phyloP scores from a whole-genome alignment of 208 protist species.

The Strigomonas culicis region DNA sequence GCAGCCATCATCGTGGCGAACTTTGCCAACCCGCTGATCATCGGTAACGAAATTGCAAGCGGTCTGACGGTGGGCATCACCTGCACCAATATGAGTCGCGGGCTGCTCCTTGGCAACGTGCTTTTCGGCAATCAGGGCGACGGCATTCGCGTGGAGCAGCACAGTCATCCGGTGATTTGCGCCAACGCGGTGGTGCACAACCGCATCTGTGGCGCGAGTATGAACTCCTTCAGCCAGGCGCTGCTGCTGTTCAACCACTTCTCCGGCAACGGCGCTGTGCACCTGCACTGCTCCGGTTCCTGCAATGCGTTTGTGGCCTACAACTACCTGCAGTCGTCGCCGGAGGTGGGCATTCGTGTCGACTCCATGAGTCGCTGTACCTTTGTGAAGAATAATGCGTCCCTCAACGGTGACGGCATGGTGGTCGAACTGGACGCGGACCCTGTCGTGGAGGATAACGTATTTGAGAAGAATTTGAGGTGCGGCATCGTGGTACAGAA shows the following conservation, averaged over 20 bases:
- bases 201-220: slow-evolving; percentile 33
- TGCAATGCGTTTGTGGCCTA: slow-evolving; percentile 59
- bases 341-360: slow-evolving; percentile 49
- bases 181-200: slow-evolving; percentile 66
- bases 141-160: slow-evolving; percentile 41
- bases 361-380: slow-evolving; percentile 54
- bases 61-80: slow-evolving; percentile 55
- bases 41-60: slow-evolving; percentile 76
- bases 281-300: slow-evolving; percentile 43
- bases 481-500: slow-evolving; percentile 53
- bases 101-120: slow-evolving; percentile 75
- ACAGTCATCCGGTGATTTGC: slow-evolving; percentile 51
- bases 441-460: slow-evolving; percentile 61
- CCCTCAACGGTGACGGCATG: slow-evolving; percentile 58
- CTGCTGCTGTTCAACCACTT: slow-evolving; percentile 62
- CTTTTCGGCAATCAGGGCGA: slow-evolving; percentile 47
- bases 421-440: slow-evolving; percentile 79
- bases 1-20: slow-evolving; percentile 62
- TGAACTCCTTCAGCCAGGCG: slow-evolving; percentile 39
- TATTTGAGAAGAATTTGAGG: slow-evolving; percentile 34
- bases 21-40: slow-evolving; percentile 81
- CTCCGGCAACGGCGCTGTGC: slow-evolving; percentile 36
- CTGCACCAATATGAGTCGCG: slow-evolving; percentile 44
- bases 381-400: slow-evolving; percentile 47
- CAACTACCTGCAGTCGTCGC: slow-evolving; percentile 44